Conservation (phyloP, 768 basidiomycete genomes). For the Phlegmacium glaucopus region DNA sequence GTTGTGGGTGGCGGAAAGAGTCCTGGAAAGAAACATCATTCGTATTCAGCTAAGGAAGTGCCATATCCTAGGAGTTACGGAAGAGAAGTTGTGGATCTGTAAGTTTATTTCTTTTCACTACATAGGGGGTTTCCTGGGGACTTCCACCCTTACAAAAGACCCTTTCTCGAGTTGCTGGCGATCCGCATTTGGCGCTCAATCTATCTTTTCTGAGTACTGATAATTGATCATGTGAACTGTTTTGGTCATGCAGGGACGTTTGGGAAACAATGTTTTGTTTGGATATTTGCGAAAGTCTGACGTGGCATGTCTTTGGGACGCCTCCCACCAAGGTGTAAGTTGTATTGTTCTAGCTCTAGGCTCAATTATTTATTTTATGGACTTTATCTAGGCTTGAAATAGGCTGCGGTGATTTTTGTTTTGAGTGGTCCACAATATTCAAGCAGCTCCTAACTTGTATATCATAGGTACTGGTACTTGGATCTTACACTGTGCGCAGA, state of each 20-base stretch:
- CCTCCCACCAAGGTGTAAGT: slow-evolving; percentile 63
- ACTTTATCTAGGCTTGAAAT: slow-evolving; percentile 52
- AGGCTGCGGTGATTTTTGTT: slow-evolving; percentile 58
- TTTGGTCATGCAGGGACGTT: slow-evolving; percentile 47
- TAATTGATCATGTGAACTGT: slow-evolving; percentile 1
- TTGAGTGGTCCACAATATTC: not conserved
- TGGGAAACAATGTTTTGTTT: slow-evolving; percentile 61
- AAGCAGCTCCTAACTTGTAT: too few species aligned
- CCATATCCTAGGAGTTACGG: slow-evolving; percentile 73
- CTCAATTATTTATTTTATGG: not conserved
- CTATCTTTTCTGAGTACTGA: not conserved
- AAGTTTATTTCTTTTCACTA: slow-evolving; percentile 27
- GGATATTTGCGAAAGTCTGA: slow-evolving; percentile 53
- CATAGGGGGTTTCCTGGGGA: slow-evolving; percentile 1
- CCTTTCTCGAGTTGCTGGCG: slow-evolving; percentile 1
- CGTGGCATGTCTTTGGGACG: slow-evolving; percentile 61
- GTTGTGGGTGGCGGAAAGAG: slow-evolving; percentile 26
- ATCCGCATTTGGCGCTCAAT: slow-evolving; percentile 1
- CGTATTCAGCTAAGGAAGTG: slow-evolving; percentile 44
- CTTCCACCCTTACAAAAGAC: not conserved
- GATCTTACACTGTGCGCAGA: slow-evolving; percentile 61
- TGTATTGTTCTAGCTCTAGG: slow-evolving; percentile 1
- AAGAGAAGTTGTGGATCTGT: slow-evolving; percentile 62
- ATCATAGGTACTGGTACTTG: slow-evolving; percentile 67
- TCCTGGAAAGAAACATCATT: slow-evolving; percentile 53